These are phyloP conservation scores for Colletotrichum sp. DNA, from an alignment of 2,329 filamentous ascomycete species.

Conservation along the genomic window DNA sequence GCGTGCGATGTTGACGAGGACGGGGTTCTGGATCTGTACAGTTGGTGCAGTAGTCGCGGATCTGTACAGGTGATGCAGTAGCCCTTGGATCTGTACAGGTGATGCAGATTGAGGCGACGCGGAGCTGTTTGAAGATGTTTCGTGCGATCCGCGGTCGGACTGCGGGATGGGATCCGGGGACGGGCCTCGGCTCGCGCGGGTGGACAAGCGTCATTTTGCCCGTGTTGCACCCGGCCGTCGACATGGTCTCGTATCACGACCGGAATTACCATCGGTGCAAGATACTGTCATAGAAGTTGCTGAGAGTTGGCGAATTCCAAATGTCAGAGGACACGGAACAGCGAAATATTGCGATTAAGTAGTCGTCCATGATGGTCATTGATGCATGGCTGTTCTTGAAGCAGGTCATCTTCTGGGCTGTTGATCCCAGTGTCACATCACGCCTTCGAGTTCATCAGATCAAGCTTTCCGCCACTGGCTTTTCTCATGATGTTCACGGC, in stretches of 20 bases:
- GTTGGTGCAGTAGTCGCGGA: background rate
- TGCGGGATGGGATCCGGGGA: background rate
- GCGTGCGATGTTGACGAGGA: background rate
- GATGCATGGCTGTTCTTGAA: background rate
- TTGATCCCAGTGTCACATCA: background rate
- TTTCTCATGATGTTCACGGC: background rate
- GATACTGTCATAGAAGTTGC: background rate
- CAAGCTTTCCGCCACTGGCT: background rate
- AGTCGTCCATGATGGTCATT: background rate
- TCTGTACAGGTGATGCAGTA: background rate
- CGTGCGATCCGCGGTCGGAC: background rate
- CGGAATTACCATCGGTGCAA: background rate
- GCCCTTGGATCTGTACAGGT: background rate
- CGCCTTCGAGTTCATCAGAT: background rate
- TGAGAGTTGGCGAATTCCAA: background rate
- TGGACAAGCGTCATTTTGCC: background rate
- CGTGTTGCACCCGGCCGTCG: background rate
- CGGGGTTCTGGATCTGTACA: background rate
- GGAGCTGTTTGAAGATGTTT: background rate
- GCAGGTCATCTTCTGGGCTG: background rate
- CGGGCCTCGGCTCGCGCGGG: background rate
- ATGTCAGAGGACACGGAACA: background rate
- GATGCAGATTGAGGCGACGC: background rate
- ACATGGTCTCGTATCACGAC: background rate
- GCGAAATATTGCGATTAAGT: background rate